These are phyloP conservation scores for Nicotiana paniculata DNA, from an alignment of 257 asterid genomes.

Conservation along the genomic window DNA sequence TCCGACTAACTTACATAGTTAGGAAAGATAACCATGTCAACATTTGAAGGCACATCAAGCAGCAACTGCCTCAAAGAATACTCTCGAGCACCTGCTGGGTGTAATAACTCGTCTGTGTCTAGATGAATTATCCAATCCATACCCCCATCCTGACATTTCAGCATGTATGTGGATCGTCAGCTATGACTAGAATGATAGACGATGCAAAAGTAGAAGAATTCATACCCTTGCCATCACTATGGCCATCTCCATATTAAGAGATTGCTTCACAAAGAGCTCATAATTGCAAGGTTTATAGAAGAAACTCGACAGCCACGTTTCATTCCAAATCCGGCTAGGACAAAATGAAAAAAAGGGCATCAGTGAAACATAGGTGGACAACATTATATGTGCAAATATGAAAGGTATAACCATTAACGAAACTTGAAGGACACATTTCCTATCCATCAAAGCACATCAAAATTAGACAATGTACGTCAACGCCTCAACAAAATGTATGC, in stretches of 20 bases:
- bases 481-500: background rate
- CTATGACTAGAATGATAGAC: background rate
- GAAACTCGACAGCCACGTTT: slow-evolving; percentile 91
- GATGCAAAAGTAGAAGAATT: background rate
- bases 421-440: background rate
- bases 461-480: background rate
- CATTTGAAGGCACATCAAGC: slow-evolving; percentile 70
- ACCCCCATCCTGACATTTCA: slow-evolving; percentile 59
- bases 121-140: slow-evolving; percentile 97
- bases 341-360: slow-evolving; percentile 13
- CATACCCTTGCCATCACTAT: slow-evolving; percentile 94
- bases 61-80: slow-evolving; percentile 86
- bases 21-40: slow-evolving; percentile 97
- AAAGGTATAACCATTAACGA: background rate
- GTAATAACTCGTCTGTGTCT: slow-evolving; percentile 92
- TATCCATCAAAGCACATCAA: background rate
- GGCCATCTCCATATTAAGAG: slow-evolving; percentile 96
- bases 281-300: slow-evolving; percentile 96
- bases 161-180: background rate
- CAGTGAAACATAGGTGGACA: background rate
- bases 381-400: background rate
- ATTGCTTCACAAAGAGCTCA: slow-evolving; percentile 97
- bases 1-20: slow-evolving; percentile 62
- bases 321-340: slow-evolving; percentile 93
- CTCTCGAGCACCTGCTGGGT: slow-evolving; percentile 89